phyloP scores from a whole-genome alignment of 75 land plant genomes.

The Sequoiadendron giganteum region DNA sequence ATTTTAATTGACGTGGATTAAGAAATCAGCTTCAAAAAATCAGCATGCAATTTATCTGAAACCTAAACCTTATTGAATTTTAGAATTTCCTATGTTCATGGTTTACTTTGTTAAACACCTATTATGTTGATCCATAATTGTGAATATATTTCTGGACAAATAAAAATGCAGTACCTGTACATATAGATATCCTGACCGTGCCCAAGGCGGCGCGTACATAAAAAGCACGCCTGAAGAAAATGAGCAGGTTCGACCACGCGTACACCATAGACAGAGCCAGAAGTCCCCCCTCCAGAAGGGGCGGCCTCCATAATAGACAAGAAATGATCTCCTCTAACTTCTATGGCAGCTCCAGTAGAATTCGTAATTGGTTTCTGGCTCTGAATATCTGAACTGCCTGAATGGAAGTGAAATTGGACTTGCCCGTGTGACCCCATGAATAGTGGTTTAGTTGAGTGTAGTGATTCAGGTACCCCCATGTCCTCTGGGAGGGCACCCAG shows the following conservation, averaged over 20 bases:
- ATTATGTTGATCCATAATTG: no score
- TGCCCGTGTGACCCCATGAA: background rate
- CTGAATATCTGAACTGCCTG: background rate
- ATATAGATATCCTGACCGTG: conserved; percentile 57
- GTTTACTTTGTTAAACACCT: background rate
- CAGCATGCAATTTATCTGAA: background rate
- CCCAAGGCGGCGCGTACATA: conserved; percentile 40
- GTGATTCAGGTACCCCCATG: background rate
- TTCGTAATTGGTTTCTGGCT: background rate
- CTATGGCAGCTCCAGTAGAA: background rate
- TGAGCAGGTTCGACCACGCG: conserved; percentile 13
- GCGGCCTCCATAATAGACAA: background rate
- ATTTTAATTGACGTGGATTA: background rate
- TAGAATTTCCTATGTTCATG: background rate
- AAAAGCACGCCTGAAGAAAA: conserved; percentile 49
- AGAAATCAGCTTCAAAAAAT: background rate
- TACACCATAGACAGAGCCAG: background rate
- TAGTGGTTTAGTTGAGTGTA: background rate
- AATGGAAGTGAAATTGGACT: background rate
- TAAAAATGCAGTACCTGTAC: conserved; percentile 40
- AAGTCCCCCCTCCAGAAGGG: no score
- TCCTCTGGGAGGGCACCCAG: background rate
- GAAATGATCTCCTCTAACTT: background rate
- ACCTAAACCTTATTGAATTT: background rate
- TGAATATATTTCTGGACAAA: background rate